Base-by-base conservation (phyloP, 768 basidiomycete genomes). In the Xerocomellus chrysenteron region DNA sequence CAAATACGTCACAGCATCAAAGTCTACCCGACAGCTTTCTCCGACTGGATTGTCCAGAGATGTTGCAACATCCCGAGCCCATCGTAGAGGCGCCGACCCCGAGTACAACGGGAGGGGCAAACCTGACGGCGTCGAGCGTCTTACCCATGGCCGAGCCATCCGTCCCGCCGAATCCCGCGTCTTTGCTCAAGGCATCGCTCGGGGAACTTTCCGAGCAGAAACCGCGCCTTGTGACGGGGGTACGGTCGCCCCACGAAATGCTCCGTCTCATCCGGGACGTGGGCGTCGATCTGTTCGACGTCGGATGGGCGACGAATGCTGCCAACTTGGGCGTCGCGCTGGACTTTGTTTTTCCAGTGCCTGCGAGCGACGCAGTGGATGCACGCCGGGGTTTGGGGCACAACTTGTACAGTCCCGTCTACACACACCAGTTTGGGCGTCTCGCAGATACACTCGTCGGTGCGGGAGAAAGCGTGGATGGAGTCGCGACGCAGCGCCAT, bases 231-330 rank as follows among this genome's bases (percentile, higher is more conserved):
- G 78, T 82, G 30, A 84, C 83, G 37, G 78, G 78, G 1, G 66
- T 77, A 0, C 61, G 65, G 4, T 84, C 85, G 0, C 93, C 92
- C 2, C 93, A 93, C 56, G 88, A 91, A 51, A 82, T 92, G 14
- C 82, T 94, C 4, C 72, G 71, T 10, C 79, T 92, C 28, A 77
- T 94, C 32, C 71, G 73, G 2, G 75, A 81, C 42, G 76, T 86
- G 3, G 92, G 93, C 0, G 65, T 90, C 16, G 92, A 95, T 65
- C 59, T 94, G 0, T 86, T 94, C 57, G 91, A 93, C 62, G 79
- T 82, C 0, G 76, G 76, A 9, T 94, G 88, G 86, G 90, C 84
- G 0, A 82, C 86, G 57, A 70, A 75, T 4, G 84, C 86, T 0
- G 89, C 89, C 1, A 78, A 83, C 50, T 60, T 82, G 3, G 93